These are phyloP conservation scores for Russula ochroleuca DNA, from an alignment of 768 basidiomycete genomes.

Conservation along the genomic window DNA sequence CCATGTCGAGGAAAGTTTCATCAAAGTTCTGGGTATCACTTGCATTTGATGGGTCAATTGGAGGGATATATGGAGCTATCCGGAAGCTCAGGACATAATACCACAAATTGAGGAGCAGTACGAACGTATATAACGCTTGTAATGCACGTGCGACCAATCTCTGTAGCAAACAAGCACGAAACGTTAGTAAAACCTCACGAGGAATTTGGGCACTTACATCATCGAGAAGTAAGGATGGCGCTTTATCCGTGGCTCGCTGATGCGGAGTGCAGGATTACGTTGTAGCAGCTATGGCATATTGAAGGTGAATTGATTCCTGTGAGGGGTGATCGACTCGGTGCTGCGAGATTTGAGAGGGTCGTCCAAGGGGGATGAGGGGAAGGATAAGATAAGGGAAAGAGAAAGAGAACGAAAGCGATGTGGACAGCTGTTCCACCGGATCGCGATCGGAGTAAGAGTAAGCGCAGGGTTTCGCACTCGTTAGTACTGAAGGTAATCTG, in stretches of 20 bases:
- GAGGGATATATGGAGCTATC: slow-evolving; percentile 86
- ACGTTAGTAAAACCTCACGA: slow-evolving; percentile 33
- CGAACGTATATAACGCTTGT: slow-evolving; percentile 89
- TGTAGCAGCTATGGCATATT: slow-evolving; percentile 71
- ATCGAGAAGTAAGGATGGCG: slow-evolving; percentile 91
- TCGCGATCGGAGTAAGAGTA: too few relatives aligned
- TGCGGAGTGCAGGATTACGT: slow-evolving; percentile 84
- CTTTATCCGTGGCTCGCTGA: slow-evolving; percentile 92
- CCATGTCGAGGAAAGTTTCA: slow-evolving; percentile 94
- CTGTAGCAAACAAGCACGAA: slow-evolving; percentile 40
- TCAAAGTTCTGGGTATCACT: slow-evolving; percentile 98
- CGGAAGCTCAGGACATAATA: slow-evolving; percentile 20
- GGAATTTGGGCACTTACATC: slow-evolving; percentile 49
- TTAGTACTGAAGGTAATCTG: too few relatives aligned
- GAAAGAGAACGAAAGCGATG: too few relatives aligned
- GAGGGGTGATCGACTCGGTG: too few relatives aligned
- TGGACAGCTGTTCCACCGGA: too few relatives aligned
- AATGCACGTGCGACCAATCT: slow-evolving; percentile 92
- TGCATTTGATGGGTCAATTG: slow-evolving; percentile 86
- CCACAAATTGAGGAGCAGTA: slow-evolving; percentile 29
- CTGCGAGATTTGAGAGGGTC: too few relatives aligned
- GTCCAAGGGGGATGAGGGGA: too few relatives aligned
- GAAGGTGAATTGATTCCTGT: too few relatives aligned
- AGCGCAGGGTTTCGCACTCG: too few relatives aligned
- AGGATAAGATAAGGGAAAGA: too few relatives aligned